Evolutionary conservation across 805 yeast genomes (phyloP), one percentile per base, ranked within the genome.

Genomic region (Lachancea quebecensis): DNA sequence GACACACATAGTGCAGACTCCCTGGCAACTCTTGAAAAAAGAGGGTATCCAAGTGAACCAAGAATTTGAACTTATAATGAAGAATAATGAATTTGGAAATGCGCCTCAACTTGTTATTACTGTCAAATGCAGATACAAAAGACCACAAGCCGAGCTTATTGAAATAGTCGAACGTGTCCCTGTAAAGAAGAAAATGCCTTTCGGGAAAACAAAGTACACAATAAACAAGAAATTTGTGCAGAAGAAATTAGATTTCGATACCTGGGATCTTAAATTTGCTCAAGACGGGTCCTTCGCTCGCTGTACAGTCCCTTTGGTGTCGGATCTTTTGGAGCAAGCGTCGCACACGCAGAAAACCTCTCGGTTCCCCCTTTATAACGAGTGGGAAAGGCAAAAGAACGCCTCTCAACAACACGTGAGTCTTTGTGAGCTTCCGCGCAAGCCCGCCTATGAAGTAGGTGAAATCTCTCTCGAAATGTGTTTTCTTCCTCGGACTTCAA

Each of bases 261-360:
- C 73, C 2, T 77, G 91, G 83, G 76, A 75, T 30, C 63, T 70
- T 30, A 67, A 76, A 45, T 74, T 88, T 50, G 96, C 97, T 1
- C 71, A 73, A 30, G 95, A 88, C 62, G 98, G 98, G 1, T 86
- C 96, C 32, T 89, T 86, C 71, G 96, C 88, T 8, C 74, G 91
- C 56, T 77, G 85, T 44, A 80, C 82, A 53, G 70, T 90, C 44
- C 75, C 75, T 8, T 38, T 64, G 7, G 44, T 51, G 43, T 48
- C 49, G 4, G 46, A 39, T 3, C 51, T 52, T 35, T 47, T 64
- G 33, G 32, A 49, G 1, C 38, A 46, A 27, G 39, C 41, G 14
- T 44, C 48, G 35, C 60, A 53, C 33, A 47, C 40, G 5, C 35
- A 44, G 16, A 45, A 45, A 16, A 29, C 44, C 2, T 27, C 49